Base-by-base conservation (phyloP, 108 stramenopile species). In the Pseudonitzschia multiseries region DNA sequence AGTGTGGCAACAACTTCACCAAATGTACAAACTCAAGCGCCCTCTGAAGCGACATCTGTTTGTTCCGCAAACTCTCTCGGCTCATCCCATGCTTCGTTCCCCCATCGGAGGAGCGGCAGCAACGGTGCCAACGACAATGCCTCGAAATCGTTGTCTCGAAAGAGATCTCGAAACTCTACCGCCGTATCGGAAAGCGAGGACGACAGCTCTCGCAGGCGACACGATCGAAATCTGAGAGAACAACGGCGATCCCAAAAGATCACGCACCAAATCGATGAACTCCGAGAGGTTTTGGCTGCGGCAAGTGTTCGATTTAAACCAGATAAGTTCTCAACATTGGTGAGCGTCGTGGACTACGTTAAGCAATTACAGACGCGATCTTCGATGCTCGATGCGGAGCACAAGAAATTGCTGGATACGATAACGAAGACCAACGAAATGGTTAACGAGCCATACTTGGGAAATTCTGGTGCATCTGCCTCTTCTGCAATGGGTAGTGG, bases 181-280 rank as follows among this genome's bases (percentile, higher is more conserved):
- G 70, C 76, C 43, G 77, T 89, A 1, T 91, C 93, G 41, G 93
- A 92, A 72, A 89, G 89, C 51, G 93, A 90, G 79, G 80, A 68
- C 27, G 93, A 87, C 14, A 57, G 78, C 33, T 70, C 66, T 15
- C 72, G 76, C 56, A 81, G 90, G 48, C 79, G 89, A 32, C 73
- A 81, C 5, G 89, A 90, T 57, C 89, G 93, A 14, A 94, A 94
- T 70, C 32, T 84, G 1, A 77, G 93, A 17, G 93, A 94, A 72
- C 91, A 94, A 63, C 76, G 87, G 52, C 79, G 93, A 18, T 89
- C 89, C 15, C 87, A 90, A 63, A 78, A 77, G 21, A 94, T 94
- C 54, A 81, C 88, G 5, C 69, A 83, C 6, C 88, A 91, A 65
- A 92, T 94, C 68, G 71, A 81, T 63, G 80, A 86, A 44, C 69